Base-by-base conservation (phyloP, 78 protist genomes). In the Protostelium mycophagum region DNA sequence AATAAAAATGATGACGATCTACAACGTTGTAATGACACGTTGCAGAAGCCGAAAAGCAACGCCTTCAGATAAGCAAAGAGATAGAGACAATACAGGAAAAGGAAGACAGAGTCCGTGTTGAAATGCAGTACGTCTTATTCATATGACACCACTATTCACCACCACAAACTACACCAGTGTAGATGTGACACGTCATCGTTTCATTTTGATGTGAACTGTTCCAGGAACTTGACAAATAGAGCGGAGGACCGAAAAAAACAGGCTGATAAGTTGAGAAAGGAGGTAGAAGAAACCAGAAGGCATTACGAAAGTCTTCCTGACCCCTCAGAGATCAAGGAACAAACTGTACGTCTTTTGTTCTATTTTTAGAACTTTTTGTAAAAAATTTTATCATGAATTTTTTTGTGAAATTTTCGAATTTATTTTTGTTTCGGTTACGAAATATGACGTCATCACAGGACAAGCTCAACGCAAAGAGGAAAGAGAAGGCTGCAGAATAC, bases 211-310 rank as follows among this genome's bases (percentile, higher is more conserved):
- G 73, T 25, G 73, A 51, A 51, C 5, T 51, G n/a, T n/a, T n/a
- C n/a, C n/a, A 51, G 73, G 73, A 31, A n/a, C 31, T 1, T 88
- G 9, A 38, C 36, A 28, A 35, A 36, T 1, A 29, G 90, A 36
- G 94, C 37, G 38, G 94, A 91, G 0, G 88, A 91, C n/a, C 38
- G 86, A 28, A 85, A 86, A 63, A 37, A 0, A 28, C 35, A 23
- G 10, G 38, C 87, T 0, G 84, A 85, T 1, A 36, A 31, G 38
- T 25, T 87, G 29, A 28, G 28, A 31, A 83, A 51, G 28, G 37
- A 38, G 29, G 28, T 34, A 0, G 83, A n/a, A 0, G 36, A 83
- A 0, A 9, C 29, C 34, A 34, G 87, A 28, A 25, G 28, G 36
- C 25, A 73, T 39, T 35, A 85, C 31, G 35, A 38, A 1, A 29